These are phyloP conservation scores for Linderniella brevidens DNA, from an alignment of 257 asterid species.

Conservation along the genomic window DNA sequence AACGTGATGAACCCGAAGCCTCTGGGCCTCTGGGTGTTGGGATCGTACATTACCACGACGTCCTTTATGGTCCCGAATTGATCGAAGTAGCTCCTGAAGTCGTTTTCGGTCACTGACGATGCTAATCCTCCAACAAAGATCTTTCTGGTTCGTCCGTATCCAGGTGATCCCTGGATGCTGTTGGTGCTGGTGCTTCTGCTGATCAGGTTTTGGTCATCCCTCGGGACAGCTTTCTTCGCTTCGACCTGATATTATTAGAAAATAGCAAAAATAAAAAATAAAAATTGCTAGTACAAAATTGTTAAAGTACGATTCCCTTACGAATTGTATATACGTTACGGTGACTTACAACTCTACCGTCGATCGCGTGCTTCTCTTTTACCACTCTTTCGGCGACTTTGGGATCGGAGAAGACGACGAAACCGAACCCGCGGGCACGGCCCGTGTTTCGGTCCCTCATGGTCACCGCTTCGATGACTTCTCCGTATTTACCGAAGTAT, in stretches of 20 bases:
- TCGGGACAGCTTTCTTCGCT: conserved; percentile 93
- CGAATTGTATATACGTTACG: neutral
- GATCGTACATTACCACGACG: conserved; percentile 91
- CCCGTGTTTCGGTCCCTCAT: conserved; percentile 88
- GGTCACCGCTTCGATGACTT: conserved; percentile 81
- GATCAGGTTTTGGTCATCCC: conserved; percentile 59
- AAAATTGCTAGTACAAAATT: neutral
- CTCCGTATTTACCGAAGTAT: conserved; percentile 59
- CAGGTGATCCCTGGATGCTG: conserved; percentile 79
- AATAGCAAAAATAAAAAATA: no score
- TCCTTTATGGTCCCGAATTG: conserved; percentile 84
- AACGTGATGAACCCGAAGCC: conserved; percentile 41
- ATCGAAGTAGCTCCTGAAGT: conserved; percentile 63
- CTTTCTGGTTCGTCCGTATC: conserved; percentile 76
- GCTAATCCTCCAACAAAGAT: conserved; percentile 96
- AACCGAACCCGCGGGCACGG: conserved; percentile 93
- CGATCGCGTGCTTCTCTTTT: conserved; percentile 71
- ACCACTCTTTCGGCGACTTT: conserved; percentile 77
- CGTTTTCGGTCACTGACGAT: conserved; percentile 72
- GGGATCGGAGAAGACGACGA: conserved; percentile 66
- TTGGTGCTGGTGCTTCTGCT: conserved; percentile 33
- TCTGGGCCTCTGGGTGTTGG: conserved; percentile 69
- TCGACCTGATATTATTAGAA: conserved; percentile 43
- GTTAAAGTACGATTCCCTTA: neutral
- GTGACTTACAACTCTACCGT: conserved; percentile 70